phyloP scores from a whole-genome alignment of 2,329 filamentous ascomycete species.

The Penicillium hesseltinei region DNA sequence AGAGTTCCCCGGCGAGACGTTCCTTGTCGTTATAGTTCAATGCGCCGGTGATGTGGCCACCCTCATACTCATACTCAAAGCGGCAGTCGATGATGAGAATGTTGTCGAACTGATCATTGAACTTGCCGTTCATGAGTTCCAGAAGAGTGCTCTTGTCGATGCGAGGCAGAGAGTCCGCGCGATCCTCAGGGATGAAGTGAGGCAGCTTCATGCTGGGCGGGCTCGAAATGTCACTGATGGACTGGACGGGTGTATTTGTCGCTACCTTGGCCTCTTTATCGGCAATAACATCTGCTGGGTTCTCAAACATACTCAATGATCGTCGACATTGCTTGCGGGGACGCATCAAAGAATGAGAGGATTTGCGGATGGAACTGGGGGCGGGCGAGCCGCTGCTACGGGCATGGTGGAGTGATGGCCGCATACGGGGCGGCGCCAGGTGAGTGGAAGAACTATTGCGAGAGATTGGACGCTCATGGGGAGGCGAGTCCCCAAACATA shows the following conservation, averaged over 20 bases:
- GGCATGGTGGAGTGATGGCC: conserved; percentile 62
- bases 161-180: conserved; percentile 81
- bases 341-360: conserved; percentile 68
- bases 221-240: conserved; percentile 82
- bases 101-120: conserved; percentile 70
- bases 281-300: conserved; percentile 82
- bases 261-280: conserved; percentile 63
- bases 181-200: conserved; percentile 76
- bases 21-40: conserved; percentile 98
- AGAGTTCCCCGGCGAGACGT: conserved; percentile 73
- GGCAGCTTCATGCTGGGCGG: conserved; percentile 71
- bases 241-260: conserved; percentile 60
- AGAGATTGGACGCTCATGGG: conserved; percentile 64
- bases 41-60: conserved; percentile 89
- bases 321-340: conserved; percentile 86
- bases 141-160: conserved; percentile 80
- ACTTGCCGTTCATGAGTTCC: conserved; percentile 83
- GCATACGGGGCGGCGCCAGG: conserved; percentile 60
- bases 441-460: conserved; percentile 60
- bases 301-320: conserved; percentile 97
- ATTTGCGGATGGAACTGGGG: conserved; percentile 67
- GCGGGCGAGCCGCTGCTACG: conserved; percentile 74
- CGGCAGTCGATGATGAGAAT: conserved; percentile 92
- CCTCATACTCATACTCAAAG: conserved; percentile 98
- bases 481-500: conserved; percentile 77